Evolutionary conservation across 202 grass and related monocot species (phyloP).

Genomic region (Dendrocalamus latiflorus): DNA sequence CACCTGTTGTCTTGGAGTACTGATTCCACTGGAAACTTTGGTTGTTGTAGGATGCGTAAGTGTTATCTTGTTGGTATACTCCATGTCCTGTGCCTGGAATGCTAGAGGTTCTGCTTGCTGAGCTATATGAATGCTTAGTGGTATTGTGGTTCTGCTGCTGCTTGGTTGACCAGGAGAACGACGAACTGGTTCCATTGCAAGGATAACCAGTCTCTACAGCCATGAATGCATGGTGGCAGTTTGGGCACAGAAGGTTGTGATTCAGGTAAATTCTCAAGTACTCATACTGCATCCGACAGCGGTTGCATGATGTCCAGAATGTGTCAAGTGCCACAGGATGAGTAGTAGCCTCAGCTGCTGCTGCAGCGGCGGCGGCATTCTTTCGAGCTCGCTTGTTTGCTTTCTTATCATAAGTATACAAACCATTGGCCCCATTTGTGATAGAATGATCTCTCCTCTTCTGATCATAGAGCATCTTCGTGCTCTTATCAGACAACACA

Average conservation of each 20-base stretch:
- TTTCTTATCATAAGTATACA: conserved; percentile 47
- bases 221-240: conserved; percentile 89
- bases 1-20: no score
- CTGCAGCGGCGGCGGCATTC: neutral
- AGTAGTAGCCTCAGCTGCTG: conserved; percentile 36
- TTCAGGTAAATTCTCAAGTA: conserved; percentile 92
- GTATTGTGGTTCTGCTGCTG: no score
- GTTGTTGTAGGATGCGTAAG: no score
- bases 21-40: no score
- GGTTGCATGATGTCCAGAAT: conserved; percentile 97
- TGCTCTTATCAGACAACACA: conserved; percentile 71
- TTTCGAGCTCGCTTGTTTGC: conserved; percentile 61
- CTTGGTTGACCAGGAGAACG: no score
- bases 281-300: conserved; percentile 95
- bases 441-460: conserved; percentile 59
- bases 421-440: conserved; percentile 31
- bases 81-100: no score
- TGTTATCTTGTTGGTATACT: no score
- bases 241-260: conserved; percentile 92
- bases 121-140: no score
- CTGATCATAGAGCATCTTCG: conserved; percentile 65
- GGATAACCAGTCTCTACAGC: no score
- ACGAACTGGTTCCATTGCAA: no score
- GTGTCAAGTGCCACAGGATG: conserved; percentile 42
- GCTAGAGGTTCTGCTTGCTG: conserved; percentile 44